Conservation (phyloP, 106 monocot genomes). For the Acorus calamus region DNA sequence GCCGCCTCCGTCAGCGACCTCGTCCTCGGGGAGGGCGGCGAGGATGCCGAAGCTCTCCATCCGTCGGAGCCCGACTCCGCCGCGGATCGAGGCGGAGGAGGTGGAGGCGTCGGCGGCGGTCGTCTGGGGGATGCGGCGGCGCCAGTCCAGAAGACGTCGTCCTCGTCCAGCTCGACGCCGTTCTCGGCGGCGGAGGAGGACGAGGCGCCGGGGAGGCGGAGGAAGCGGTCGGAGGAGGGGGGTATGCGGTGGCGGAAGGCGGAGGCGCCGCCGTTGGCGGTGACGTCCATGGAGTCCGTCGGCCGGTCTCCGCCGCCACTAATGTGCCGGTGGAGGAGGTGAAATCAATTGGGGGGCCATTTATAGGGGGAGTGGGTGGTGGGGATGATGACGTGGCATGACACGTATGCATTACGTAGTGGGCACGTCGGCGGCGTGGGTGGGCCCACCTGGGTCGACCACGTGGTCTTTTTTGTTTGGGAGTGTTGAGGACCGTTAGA, state of each 20-base stretch:
- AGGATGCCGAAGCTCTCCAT: slow-evolving; percentile 53
- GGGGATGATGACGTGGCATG: too few species aligned
- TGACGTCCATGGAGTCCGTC: not conserved
- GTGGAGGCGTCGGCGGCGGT: not conserved
- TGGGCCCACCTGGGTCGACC: too few species aligned
- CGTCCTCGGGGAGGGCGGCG: slow-evolving; percentile 48
- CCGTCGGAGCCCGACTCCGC: slow-evolving; percentile 6
- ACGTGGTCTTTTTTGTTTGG: too few species aligned
- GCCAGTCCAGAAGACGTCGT: slow-evolving; percentile 46
- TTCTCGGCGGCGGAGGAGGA: slow-evolving; percentile 5
- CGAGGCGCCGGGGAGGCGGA: slow-evolving; percentile 23
- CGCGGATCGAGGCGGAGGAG: slow-evolving; percentile 2
- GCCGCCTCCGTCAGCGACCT: not conserved
- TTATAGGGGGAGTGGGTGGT: too few species aligned
- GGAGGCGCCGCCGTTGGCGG: slow-evolving; percentile 12
- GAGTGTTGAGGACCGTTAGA: too few species aligned
- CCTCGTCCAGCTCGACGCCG: slow-evolving; percentile 57
- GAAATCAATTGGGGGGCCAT: too few species aligned
- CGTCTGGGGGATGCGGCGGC: slow-evolving; percentile 3
- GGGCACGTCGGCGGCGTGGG: too few species aligned
- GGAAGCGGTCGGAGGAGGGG: slow-evolving; percentile 54
- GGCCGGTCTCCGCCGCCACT: too few species aligned
- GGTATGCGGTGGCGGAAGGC: slow-evolving; percentile 7
- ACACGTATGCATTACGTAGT: too few species aligned
- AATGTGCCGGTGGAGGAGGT: too few species aligned